phyloP scores from a whole-genome alignment of 192 early-diverging fungal species.

The Dissophora ornata region DNA sequence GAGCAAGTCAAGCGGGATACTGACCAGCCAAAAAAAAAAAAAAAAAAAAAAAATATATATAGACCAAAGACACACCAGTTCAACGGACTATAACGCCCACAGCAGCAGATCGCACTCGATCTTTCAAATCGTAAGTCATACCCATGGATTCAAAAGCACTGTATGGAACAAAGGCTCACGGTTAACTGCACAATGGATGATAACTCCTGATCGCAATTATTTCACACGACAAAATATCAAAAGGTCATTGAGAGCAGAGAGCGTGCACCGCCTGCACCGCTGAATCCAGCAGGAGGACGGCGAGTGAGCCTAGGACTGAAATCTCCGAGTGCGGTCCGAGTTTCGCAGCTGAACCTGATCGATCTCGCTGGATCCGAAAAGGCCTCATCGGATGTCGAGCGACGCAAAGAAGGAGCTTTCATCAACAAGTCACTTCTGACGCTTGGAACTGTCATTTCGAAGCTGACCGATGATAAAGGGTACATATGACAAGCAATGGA shows the following conservation, averaged over 20 bases:
- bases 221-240: too few relatives aligned
- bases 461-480: conserved; percentile 81
- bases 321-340: conserved; percentile 31
- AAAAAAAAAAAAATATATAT: too few relatives aligned
- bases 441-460: conserved; percentile 92
- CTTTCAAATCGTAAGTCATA: conserved; percentile 89
- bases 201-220: too few relatives aligned
- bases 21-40: too few relatives aligned
- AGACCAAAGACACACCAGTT: conserved; percentile 85
- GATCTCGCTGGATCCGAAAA: conserved; percentile 98
- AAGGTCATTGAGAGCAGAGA: conserved; percentile 54
- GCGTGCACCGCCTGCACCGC: conserved; percentile 19
- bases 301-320: conserved; percentile 34
- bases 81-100: conserved; percentile 92
- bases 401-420: conserved; percentile 92
- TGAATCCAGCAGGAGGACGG: conserved; percentile 20
- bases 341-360: conserved; percentile 79
- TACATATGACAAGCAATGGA: conserved; percentile 14
- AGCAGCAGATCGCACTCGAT: conserved; percentile 95
- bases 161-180: too few relatives aligned
- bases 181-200: too few relatives aligned
- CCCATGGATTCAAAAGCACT: too few relatives aligned
- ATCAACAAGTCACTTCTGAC: conserved; percentile 94
- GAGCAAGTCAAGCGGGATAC: too few relatives aligned
- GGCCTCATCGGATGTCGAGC: conserved; percentile 81